These are phyloP conservation scores for Populus tomentosa DNA, from an alignment of 441 rosid species.

Conservation along the genomic window DNA sequence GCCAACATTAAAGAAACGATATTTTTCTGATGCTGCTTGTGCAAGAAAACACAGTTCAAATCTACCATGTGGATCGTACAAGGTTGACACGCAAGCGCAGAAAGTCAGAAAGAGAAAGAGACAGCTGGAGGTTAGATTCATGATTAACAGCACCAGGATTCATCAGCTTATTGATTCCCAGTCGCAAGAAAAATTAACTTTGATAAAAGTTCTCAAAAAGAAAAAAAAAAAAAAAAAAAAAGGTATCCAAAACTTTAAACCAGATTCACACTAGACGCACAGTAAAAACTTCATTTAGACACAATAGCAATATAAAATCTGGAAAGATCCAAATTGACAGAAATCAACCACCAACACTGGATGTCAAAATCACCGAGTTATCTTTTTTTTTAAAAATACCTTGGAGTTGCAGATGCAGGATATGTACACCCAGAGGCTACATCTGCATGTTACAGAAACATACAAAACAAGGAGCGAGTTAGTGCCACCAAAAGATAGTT, in stretches of 20 bases:
- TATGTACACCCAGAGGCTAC: slow-evolving; percentile 47
- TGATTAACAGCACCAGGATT: background rate
- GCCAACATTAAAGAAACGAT: background rate
- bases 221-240: background rate
- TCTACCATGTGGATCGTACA: background rate
- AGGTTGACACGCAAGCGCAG: background rate
- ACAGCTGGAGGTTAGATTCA: background rate
- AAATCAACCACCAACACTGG: background rate
- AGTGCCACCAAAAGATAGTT: background rate
- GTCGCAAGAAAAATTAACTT: slow-evolving; percentile 3
- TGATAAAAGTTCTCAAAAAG: background rate
- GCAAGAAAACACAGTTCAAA: slow-evolving; percentile 18
- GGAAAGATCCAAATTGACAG: background rate
- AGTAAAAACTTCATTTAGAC: background rate
- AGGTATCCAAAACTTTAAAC: background rate
- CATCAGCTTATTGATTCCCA: background rate
- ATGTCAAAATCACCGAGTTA: background rate
- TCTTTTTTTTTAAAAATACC: slow-evolving; percentile 36
- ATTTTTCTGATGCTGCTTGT: background rate
- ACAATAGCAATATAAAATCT: background rate
- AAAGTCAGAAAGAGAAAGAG: background rate
- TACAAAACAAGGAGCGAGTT: background rate
- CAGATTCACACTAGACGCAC: background rate
- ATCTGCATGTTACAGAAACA: slow-evolving; percentile 40
- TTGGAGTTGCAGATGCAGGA: slow-evolving; percentile 60